A percentile compares a stretch with the other conserved stretches of the same genome.
Conservation (phyloP, 768 basidiomycete species). For the Tylopilus subfusipes region DNA sequence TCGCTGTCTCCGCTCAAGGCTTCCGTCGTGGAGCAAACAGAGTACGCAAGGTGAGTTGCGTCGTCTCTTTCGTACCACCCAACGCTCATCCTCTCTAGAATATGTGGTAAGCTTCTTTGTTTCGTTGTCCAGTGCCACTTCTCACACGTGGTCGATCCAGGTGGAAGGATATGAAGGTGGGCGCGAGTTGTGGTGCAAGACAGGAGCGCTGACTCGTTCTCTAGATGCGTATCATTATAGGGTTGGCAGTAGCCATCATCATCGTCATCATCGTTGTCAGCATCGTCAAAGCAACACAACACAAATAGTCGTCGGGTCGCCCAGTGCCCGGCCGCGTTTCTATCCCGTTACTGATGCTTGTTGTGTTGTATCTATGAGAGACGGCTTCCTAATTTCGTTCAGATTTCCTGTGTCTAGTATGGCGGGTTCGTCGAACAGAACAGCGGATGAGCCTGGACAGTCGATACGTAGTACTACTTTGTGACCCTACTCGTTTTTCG, state of each 20-base stretch:
- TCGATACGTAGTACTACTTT: conserved; percentile 19
- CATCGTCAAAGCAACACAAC: conserved; percentile 79
- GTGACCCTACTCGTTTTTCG: conserved; percentile 8
- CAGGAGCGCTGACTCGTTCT: conserved; percentile 11
- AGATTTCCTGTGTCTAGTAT: conserved; percentile 20
- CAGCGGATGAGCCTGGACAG: conserved; percentile 19
- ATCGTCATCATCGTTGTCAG: conserved; percentile 95
- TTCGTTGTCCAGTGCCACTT: not conserved
- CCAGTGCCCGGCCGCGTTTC: not conserved
- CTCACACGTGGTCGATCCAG: conserved; percentile 35
- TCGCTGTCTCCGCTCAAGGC: conserved; percentile 98
- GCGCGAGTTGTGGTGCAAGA: conserved; percentile 13
- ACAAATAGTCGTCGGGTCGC: conserved; percentile 29
- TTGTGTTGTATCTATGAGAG: conserved; percentile 47
- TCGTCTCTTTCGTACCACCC: not conserved
- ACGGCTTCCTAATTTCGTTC: conserved; percentile 29
- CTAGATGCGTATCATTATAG: conserved; percentile 97
- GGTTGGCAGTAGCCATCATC: conserved; percentile 82
- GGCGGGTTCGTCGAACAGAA: conserved; percentile 13
- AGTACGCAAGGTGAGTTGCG: conserved; percentile 77
- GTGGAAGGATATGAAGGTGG: conserved; percentile 98
- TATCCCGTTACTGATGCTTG: conserved; percentile 16
- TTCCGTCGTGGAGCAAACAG: conserved; percentile 97
- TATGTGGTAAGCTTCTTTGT: conserved; percentile 70
- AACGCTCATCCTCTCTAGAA: conserved; percentile 46